Conservation (phyloP, 78 protist genomes). For the Dictyostelium firmibasis region DNA sequence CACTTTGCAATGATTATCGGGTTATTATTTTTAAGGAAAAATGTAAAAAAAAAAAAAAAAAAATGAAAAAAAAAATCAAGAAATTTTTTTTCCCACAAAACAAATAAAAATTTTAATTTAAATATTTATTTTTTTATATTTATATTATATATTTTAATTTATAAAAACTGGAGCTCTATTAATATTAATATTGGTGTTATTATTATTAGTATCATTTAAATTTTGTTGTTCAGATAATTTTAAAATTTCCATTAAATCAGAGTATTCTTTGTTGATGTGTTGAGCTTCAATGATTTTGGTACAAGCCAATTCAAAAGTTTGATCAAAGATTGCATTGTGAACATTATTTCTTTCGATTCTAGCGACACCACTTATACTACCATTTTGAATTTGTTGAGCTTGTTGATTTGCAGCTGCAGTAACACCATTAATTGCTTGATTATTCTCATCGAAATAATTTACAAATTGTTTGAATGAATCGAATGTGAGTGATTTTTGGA, state of each 20-base stretch:
- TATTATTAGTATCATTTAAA: not conserved
- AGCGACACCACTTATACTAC: not conserved
- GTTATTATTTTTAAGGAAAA: no score
- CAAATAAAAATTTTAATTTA: no score
- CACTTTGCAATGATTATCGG: no score
- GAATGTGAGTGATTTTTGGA: conserved; percentile 36
- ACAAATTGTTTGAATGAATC: conserved; percentile 67
- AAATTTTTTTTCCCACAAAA: no score
- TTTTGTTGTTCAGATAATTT: conserved; percentile 2
- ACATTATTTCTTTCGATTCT: not conserved
- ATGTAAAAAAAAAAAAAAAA: no score
- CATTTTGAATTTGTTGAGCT: not conserved
- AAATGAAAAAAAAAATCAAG: no score
- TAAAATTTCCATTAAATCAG: conserved; percentile 3
- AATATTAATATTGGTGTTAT: not conserved
- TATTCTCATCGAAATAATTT: not conserved
- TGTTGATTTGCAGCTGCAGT: not conserved
- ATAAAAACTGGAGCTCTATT: not conserved
- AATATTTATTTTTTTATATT: no score
- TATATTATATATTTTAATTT: not conserved
- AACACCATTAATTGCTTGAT: not conserved
- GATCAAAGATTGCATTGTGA: not conserved
- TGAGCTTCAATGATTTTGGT: not conserved
- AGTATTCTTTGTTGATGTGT: not conserved
- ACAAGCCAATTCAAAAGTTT: not conserved